Conservation (phyloP, 2,329 filamentous ascomycete species). For the Trichoderma koningiopsis region DNA sequence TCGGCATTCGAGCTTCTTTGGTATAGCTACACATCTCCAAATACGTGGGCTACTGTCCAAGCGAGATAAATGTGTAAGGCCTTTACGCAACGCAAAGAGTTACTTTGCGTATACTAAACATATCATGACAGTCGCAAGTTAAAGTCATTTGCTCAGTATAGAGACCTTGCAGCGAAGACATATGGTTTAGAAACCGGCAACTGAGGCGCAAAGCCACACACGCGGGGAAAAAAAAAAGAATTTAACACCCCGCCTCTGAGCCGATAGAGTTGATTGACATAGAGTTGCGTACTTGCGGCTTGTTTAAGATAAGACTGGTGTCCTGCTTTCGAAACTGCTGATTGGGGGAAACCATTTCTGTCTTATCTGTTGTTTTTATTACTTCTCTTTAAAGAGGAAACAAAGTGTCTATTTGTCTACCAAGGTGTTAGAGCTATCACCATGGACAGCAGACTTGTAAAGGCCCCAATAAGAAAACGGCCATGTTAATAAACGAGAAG, state of each 20-base stretch:
- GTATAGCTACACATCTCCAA: background rate
- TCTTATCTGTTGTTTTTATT: background rate
- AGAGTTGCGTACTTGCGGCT: background rate
- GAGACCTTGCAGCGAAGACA: background rate
- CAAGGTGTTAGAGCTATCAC: background rate
- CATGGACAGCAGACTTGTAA: background rate
- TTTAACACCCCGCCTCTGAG: background rate
- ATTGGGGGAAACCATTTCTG: background rate
- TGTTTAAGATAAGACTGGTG: background rate
- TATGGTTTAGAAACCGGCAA: background rate
- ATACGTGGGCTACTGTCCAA: background rate
- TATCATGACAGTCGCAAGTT: background rate
- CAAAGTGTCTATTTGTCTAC: background rate
- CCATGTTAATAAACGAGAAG: too few species aligned
- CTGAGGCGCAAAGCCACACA: background rate
- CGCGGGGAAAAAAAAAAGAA: background rate
- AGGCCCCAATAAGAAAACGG: background rate
- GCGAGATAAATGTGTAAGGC: background rate
- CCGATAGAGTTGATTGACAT: background rate
- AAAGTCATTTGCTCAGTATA: background rate
- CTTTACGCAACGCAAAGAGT: background rate
- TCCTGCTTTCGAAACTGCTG: background rate
- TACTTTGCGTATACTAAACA: too few species aligned
- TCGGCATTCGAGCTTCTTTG: background rate
- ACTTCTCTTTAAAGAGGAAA: background rate